A percentile compares a stretch with the other conserved stretches of the same genome.
Evolutionary conservation across 2,329 filamentous ascomycete genomes (phyloP).

Genomic region (Fusarium brevicatenulatum): DNA sequence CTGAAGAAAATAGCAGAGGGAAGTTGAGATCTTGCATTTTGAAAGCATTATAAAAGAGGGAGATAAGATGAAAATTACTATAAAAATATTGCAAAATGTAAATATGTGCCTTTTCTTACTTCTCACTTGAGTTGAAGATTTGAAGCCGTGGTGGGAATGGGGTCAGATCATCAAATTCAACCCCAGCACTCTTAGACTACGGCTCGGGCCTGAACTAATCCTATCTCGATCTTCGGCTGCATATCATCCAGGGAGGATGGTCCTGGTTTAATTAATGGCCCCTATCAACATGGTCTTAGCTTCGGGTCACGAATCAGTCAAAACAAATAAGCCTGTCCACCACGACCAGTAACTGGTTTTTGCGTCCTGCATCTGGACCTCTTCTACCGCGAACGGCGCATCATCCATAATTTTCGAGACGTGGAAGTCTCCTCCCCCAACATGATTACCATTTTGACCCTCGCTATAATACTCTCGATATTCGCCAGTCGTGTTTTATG

Average conservation of each 20-base stretch:
- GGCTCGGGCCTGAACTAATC: background rate
- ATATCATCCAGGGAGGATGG: background rate
- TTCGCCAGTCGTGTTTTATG: accelerated
- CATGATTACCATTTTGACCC: accelerated
- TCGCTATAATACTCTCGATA: accelerated
- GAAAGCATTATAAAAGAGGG: no score
- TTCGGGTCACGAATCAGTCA: background rate
- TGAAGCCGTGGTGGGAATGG: accelerated
- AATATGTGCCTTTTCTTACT: accelerated
- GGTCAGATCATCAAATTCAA: background rate
- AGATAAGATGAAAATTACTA: accelerated
- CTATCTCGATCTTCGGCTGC: accelerated
- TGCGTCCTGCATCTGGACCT: accelerated
- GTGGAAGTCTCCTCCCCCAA: accelerated
- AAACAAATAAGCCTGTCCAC: background rate
- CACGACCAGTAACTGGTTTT: no score
- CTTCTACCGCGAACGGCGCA: accelerated
- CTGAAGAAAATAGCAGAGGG: accelerated
- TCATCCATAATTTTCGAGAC: accelerated
- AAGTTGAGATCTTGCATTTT: no score
- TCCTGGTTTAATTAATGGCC: background rate
- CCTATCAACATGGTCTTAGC: accelerated
- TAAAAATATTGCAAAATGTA: accelerated
- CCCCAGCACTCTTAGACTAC: accelerated
- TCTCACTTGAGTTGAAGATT: accelerated